Percentiles rank a stretch among this genome's conserved stretches.
phyloP scores from a whole-genome alignment of 352 stramenopile genomes.

The Phytophthora pluvialis region DNA sequence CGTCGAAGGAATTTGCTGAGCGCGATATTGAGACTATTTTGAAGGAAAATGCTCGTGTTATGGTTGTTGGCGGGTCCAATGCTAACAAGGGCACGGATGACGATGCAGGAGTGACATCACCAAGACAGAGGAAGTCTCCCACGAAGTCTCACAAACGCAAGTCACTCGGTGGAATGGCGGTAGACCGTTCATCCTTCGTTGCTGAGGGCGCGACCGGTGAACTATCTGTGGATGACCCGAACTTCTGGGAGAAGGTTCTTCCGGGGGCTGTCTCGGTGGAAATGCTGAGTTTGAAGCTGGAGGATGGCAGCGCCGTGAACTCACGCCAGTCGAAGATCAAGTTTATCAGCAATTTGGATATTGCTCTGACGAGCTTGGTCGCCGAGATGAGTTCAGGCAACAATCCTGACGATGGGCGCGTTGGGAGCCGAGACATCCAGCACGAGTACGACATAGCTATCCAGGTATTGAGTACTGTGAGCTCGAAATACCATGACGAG shows the following conservation, averaged over 20 bases:
- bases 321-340: slow-evolving; percentile 89
- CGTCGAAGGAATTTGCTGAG: slow-evolving; percentile 94
- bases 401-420: slow-evolving; percentile 50
- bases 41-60: slow-evolving; percentile 85
- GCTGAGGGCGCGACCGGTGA: slow-evolving; percentile 90
- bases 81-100: slow-evolving; percentile 42
- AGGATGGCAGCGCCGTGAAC: slow-evolving; percentile 82
- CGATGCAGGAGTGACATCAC: slow-evolving; percentile 24
- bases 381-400: slow-evolving; percentile 62
- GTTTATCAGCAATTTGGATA: slow-evolving; percentile 89
- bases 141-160: slow-evolving; percentile 69
- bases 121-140: slow-evolving; percentile 47
- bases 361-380: slow-evolving; percentile 74
- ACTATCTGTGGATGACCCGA: slow-evolving; percentile 95
- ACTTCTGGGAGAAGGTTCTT: slow-evolving; percentile 96
- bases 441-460: slow-evolving; percentile 91
- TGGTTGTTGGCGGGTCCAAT: slow-evolving; percentile 60
- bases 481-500: slow-evolving; percentile 76
- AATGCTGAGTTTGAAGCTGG: slow-evolving; percentile 88
- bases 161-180: slow-evolving; percentile 78
- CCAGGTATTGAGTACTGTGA: slow-evolving; percentile 80
- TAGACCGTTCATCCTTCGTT: slow-evolving; percentile 92
- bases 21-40: slow-evolving; percentile 97
- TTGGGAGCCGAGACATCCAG: slow-evolving; percentile 60
- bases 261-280: slow-evolving; percentile 84